Conservation (phyloP, 257 asterid species). For the Petunia axillaris region DNA sequence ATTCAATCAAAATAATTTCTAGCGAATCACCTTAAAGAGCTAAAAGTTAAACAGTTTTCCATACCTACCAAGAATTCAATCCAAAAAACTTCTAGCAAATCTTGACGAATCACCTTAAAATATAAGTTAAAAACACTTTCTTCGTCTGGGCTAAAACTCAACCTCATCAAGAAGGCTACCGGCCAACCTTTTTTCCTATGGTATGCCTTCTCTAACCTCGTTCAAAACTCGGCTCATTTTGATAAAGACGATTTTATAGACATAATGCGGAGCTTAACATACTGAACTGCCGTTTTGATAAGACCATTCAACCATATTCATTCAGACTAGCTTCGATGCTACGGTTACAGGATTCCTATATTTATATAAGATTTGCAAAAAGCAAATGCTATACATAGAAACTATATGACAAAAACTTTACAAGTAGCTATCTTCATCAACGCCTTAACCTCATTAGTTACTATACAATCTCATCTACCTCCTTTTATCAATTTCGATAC, state of each 20-base stretch:
- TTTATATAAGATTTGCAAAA: not conserved
- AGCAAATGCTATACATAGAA: not conserved
- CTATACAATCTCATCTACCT: not conserved
- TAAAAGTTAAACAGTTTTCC: too few species aligned
- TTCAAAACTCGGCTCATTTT: not conserved
- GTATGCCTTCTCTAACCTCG: not conserved
- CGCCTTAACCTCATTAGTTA: not conserved
- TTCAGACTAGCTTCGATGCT: not conserved
- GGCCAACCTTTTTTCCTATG: not conserved
- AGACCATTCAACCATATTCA: not conserved
- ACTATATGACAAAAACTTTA: not conserved
- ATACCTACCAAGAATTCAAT: too few species aligned
- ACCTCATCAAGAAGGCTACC: too few species aligned
- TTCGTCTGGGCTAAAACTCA: too few species aligned
- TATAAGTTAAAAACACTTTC: too few species aligned
- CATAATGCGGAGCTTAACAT: too few species aligned
- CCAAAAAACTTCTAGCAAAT: too few species aligned
- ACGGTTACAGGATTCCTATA: too few species aligned
- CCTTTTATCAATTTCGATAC: not conserved
- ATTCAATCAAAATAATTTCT: too few species aligned
- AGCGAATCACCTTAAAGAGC: too few species aligned
- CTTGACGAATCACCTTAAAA: too few species aligned
- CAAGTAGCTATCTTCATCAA: conserved; percentile 2
- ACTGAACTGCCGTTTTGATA: not conserved
- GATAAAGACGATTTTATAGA: too few species aligned